A percentile compares a stretch with the other conserved stretches of the same genome.
These are phyloP conservation scores for Moelleriella libera DNA, from an alignment of 2,329 filamentous ascomycete species.

Conservation along the genomic window DNA sequence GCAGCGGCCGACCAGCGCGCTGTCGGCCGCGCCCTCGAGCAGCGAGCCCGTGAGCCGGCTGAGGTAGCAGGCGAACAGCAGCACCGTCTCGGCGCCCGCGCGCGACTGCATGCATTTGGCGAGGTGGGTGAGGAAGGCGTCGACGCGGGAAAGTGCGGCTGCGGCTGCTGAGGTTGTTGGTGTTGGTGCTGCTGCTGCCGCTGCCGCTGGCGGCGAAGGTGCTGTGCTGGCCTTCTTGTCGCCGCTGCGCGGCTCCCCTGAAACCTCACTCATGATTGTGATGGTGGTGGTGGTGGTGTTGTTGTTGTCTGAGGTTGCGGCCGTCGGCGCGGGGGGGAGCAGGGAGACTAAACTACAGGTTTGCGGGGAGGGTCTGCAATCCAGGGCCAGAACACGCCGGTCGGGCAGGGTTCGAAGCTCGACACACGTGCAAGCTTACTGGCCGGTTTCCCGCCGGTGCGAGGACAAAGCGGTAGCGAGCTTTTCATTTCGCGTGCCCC, in stretches of 20 bases:
- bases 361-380: too few relatives aligned
- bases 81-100: conserved; percentile 53
- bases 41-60: conserved; percentile 39
- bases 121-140: conserved; percentile 41
- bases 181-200: neutral
- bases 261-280: too few relatives aligned
- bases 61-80: conserved; percentile 56
- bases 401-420: too few relatives aligned
- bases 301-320: too few relatives aligned
- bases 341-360: too few relatives aligned
- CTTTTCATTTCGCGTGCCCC: too few relatives aligned
- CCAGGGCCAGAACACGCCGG: too few relatives aligned
- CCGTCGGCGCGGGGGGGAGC: too few relatives aligned
- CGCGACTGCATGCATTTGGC: conserved; percentile 54
- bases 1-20: conserved; percentile 40
- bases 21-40: conserved; percentile 33
- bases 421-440: too few relatives aligned
- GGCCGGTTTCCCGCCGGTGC: too few relatives aligned
- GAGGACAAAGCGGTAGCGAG: too few relatives aligned
- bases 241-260: neutral
- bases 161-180: conserved; percentile 5
- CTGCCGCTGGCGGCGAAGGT: conserved; percentile 4
- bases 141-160: conserved; percentile 16
- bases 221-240: conserved; percentile 2
- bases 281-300: too few relatives aligned